phyloP scores from a whole-genome alignment of 1,139 yeast species.

The Yamadazyma mexicana region DNA sequence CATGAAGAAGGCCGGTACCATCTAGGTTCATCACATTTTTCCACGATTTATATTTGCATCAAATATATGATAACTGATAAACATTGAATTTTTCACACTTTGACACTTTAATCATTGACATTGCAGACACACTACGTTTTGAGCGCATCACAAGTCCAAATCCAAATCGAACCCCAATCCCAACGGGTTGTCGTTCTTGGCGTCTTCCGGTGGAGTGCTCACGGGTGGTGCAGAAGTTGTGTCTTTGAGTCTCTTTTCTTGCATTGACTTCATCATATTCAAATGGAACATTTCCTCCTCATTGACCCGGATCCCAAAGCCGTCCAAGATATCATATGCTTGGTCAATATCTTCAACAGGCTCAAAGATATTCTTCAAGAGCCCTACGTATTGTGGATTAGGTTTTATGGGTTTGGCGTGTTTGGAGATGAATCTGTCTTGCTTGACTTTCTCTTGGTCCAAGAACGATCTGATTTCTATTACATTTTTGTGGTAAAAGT shows the following conservation, averaged over 20 bases:
- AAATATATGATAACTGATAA: not conserved
- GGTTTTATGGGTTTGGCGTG: conserved; percentile 15
- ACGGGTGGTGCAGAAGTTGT: not conserved
- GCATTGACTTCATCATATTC: not conserved
- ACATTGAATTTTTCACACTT: no score
- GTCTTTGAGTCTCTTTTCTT: not conserved
- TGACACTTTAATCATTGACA: no score
- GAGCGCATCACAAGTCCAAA: conserved; percentile 1
- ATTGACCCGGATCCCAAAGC: conserved; percentile 11
- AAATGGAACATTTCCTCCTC: conserved; percentile 1
- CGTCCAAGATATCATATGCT: conserved; percentile 11
- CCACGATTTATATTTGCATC: conserved; percentile 1
- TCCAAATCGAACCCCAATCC: conserved; percentile 6
- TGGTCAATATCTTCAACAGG: conserved; percentile 12
- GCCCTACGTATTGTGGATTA: conserved; percentile 10
- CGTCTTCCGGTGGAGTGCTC: not conserved
- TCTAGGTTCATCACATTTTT: conserved; percentile 3
- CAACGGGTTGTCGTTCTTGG: conserved; percentile 3
- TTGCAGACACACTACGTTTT: no score
- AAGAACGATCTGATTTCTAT: conserved; percentile 27
- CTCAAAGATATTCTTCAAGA: conserved; percentile 13
- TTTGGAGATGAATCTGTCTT: conserved; percentile 12
- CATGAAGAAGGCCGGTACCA: conserved; percentile 68
- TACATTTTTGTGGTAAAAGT: conserved; percentile 27
- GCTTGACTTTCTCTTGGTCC: conserved; percentile 27